These are phyloP conservation scores for Globisporangium rhizosaccharum DNA, from an alignment of 352 stramenopile genomes.

Conservation along the genomic window DNA sequence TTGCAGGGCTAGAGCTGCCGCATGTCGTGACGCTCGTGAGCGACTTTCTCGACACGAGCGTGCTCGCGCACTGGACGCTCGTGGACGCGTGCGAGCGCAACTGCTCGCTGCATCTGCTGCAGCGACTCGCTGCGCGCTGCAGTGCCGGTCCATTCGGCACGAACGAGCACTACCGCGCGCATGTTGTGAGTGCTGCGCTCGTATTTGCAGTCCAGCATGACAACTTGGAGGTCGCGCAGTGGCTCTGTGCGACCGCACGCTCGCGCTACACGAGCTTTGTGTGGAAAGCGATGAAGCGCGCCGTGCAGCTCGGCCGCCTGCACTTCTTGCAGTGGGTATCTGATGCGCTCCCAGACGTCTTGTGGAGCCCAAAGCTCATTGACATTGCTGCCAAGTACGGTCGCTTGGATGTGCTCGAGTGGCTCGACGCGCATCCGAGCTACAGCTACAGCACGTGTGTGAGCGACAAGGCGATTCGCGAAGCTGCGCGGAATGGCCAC, in stretches of 20 bases:
- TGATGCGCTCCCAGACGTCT: neutral
- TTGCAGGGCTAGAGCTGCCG: slow-evolving; percentile 7
- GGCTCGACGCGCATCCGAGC: slow-evolving; percentile 4
- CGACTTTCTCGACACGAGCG: slow-evolving; percentile 8
- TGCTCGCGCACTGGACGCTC: slow-evolving; percentile 2
- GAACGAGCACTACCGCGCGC: slow-evolving; percentile 7
- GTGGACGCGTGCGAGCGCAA: slow-evolving; percentile 8
- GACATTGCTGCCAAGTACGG: slow-evolving; percentile 12
- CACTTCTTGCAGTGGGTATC: slow-evolving; percentile 11
- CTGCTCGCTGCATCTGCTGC: slow-evolving; percentile 2
- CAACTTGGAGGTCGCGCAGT: slow-evolving; percentile 13
- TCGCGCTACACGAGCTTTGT: slow-evolving; percentile 6
- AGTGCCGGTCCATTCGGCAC: neutral
- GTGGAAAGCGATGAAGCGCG: slow-evolving; percentile 13
- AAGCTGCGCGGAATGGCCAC: slow-evolving; percentile 8
- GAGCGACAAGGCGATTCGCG: slow-evolving; percentile 9
- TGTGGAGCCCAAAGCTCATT: slow-evolving; percentile 11
- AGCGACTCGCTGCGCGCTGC: neutral
- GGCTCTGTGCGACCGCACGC: slow-evolving; percentile 4
- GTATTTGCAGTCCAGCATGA: slow-evolving; percentile 10
- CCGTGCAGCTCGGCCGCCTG: slow-evolving; percentile 7
- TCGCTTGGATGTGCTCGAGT: slow-evolving; percentile 5
- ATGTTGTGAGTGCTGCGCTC: slow-evolving; percentile 5
- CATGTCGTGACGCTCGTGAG: slow-evolving; percentile 10
- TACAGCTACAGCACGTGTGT: slow-evolving; percentile 8